Evolutionary conservation across 768 basidiomycete species (phyloP).

Genomic region (Termitomyces sp.): DNA sequence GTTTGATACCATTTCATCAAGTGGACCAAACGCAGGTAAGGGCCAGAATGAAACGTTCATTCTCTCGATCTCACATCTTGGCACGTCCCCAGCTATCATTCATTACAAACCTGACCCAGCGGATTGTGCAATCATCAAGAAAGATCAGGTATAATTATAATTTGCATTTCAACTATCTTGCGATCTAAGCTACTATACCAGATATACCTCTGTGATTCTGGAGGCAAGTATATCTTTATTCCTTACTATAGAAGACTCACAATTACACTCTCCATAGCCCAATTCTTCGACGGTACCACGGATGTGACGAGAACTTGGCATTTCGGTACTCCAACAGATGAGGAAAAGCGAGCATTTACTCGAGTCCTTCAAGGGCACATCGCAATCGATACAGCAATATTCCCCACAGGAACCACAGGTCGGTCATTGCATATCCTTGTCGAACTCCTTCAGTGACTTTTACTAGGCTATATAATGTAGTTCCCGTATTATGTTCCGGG

Average conservation of each 20-base stretch:
- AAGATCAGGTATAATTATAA: conserved; percentile 50
- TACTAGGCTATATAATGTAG: conserved; percentile 52
- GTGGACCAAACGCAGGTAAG: conserved; percentile 88
- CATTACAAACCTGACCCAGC: conserved; percentile 82
- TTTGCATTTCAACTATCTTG: not conserved
- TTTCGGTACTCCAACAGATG: conserved; percentile 78
- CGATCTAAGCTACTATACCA: conserved; percentile 11
- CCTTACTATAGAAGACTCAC: not conserved
- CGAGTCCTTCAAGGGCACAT: conserved; percentile 91
- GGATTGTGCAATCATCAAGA: conserved; percentile 68
- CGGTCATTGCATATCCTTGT: conserved; percentile 13
- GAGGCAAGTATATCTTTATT: conserved; percentile 39
- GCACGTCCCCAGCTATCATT: conserved; percentile 63
- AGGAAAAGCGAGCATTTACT: conserved; percentile 86
- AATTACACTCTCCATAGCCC: conserved; percentile 7
- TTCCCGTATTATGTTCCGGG: not conserved
- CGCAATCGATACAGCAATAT: conserved; percentile 78
- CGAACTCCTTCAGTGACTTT: not conserved
- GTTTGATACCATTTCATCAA: conserved; percentile 88
- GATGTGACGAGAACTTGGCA: conserved; percentile 94
- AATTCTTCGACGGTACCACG: conserved; percentile 79
- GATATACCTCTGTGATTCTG: conserved; percentile 69
- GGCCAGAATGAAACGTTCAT: conserved; percentile 13
- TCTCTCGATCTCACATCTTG: not conserved
- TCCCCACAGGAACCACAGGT: conserved; percentile 80